Evolutionary conservation across 208 protist genomes (phyloP), one percentile per base, ranked within the genome.

Genomic region (Leishmania major): DNA sequence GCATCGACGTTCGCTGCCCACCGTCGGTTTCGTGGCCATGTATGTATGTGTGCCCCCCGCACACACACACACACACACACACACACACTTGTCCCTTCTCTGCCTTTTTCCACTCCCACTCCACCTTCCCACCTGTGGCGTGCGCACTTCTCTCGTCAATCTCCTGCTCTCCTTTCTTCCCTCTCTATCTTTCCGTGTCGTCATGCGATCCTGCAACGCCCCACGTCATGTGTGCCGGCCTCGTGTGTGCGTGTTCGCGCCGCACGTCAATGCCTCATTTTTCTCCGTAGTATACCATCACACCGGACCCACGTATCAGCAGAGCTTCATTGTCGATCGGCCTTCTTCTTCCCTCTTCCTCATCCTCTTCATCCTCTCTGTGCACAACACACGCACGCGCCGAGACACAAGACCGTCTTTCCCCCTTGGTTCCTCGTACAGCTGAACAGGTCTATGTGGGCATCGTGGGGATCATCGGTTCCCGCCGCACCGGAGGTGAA

Each of bases 391-490:
- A 73, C 35, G 28, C 37, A 47, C 69, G 25, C 45, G 55, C 15
- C 17, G 25, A 59, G n/a, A 62, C 31, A 59, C 71, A 62, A 22
- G 51, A 10, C 10, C 70, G 35, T 72, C 79, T 74, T n/a, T 1
- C 28, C 70, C 73, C 59, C 3, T 37, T 37, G 47, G 7, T 59
- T 73, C n/a, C 31, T 79, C 40, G n/a, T 55, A 43, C 51, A 19
- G 55, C 73, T 79, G 62, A 49, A 59, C 22, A 76, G 72, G 43
- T 72, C n/a, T 37, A 85, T 85, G 82, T 85, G 82, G 82, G 77
- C 76, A 35, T 78, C 73, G 62, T 81, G 77, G 81, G 60, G 72
- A 67, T 77, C 76, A 60, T 71, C 31, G 40, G 40, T 28, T 25
- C 2, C 81, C 1, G n/a, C 55, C 1, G 51, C 22, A 22, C 74